Conservation (phyloP, 495 filamentous ascomycete species). For the Xylaria castorea region DNA sequence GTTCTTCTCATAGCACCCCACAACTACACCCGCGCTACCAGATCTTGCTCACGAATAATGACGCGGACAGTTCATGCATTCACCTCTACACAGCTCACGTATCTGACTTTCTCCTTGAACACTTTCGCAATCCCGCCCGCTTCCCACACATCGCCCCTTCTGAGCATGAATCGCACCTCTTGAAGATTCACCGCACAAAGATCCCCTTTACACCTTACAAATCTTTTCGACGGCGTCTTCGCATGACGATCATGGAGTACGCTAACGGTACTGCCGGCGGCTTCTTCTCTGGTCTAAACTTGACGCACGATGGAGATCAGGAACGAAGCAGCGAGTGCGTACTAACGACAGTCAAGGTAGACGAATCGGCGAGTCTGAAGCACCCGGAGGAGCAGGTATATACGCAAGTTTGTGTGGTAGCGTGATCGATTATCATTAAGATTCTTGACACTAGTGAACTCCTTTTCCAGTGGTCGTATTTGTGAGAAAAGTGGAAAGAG, state of each 20-base stretch:
- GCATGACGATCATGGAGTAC: slow-evolving; percentile 1
- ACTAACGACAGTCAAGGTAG: no score
- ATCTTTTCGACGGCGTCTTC: slow-evolving; percentile 10
- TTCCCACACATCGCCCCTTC: not conserved
- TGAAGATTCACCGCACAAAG: slow-evolving; percentile 5
- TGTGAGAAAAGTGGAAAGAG: not conserved
- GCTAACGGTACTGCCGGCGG: slow-evolving; percentile 6
- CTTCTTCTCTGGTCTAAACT: not conserved
- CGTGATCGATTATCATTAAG: not conserved
- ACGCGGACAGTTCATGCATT: not conserved
- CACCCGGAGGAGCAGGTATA: not conserved
- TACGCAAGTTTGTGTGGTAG: not conserved
- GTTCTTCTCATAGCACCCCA: not conserved
- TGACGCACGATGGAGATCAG: not conserved
- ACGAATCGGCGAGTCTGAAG: not conserved
- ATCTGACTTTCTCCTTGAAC: slow-evolving; percentile 13
- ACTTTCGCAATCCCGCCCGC: not conserved
- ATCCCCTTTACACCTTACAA: not conserved
- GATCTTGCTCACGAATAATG: not conserved
- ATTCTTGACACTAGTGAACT: not conserved
- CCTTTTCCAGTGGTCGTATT: not conserved
- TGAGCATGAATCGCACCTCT: not conserved
- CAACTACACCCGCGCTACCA: slow-evolving; percentile 1
- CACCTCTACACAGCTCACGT: slow-evolving; percentile 4
- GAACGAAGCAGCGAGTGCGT: not conserved